phyloP scores from a whole-genome alignment of 1,284 basidiomycete genomes.

The Ceratobasidium sp. region DNA sequence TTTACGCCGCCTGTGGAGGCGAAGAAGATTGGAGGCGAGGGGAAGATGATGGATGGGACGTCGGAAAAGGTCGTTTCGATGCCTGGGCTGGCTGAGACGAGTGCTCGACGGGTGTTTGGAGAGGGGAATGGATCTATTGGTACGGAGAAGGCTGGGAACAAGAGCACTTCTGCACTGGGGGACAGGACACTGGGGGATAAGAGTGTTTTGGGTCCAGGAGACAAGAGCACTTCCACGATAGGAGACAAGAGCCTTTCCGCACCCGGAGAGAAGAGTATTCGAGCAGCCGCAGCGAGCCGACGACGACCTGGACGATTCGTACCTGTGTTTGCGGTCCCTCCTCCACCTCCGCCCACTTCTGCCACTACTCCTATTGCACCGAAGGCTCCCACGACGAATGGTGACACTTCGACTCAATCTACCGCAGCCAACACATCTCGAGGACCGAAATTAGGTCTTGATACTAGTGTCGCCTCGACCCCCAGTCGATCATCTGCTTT shows the following conservation, averaged over 20 bases:
- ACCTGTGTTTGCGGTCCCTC: slow-evolving; percentile 32
- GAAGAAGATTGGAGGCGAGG: background rate
- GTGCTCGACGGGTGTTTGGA: background rate
- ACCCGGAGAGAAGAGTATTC: slow-evolving; percentile 36
- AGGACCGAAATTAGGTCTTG: background rate
- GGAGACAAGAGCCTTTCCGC: slow-evolving; percentile 1
- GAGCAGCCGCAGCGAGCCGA: slow-evolving; percentile 16
- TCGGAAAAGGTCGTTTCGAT: no score
- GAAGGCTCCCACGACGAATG: background rate
- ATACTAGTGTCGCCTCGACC: background rate
- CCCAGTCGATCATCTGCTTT: slow-evolving; percentile 16
- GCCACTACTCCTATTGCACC: slow-evolving; percentile 15
- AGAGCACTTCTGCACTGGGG: background rate
- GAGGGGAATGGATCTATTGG: background rate
- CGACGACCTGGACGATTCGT: slow-evolving; percentile 26
- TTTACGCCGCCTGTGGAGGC: slow-evolving; percentile 30
- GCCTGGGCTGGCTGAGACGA: background rate
- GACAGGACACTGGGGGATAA: background rate
- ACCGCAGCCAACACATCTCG: background rate
- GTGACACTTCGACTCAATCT: slow-evolving; percentile 7
- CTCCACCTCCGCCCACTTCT: slow-evolving; percentile 18
- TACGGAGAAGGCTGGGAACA: background rate
- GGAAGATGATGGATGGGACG: no score
- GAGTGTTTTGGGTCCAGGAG: background rate
- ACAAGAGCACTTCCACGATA: background rate